Evolutionary conservation across 139 green algal genomes (phyloP), one percentile per base, ranked within the genome.

Genomic region (Auxenochlorella pyrenoidosa): DNA sequence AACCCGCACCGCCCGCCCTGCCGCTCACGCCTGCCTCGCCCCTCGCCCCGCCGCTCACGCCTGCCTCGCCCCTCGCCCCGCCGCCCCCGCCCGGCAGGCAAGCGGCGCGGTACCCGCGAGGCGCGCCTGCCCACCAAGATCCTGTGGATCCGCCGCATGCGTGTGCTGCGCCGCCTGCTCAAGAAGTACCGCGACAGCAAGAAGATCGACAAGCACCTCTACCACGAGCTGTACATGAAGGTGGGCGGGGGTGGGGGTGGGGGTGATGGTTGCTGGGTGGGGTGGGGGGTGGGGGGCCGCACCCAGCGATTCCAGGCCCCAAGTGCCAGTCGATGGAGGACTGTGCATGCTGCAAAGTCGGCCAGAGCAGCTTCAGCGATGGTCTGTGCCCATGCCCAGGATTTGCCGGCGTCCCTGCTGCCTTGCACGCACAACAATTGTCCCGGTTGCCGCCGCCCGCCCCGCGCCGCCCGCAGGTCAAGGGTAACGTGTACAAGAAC

Each of bases 401-500:
- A 19, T 54, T 54, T 6, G 72, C 72, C 2, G 63, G 26, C 65
- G 26, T 36, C 1, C 65, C 8, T 8, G 8, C 65, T 36, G 65
- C 26, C 34, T 32, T 72, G 8, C 8, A 24, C n/a, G n/a, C n/a
- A n/a, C n/a, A n/a, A n/a, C n/a, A n/a, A n/a, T n/a, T n/a, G n/a
- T n/a, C n/a, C n/a, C n/a, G n/a, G n/a, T n/a, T n/a, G n/a, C n/a
- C n/a, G n/a, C 41, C 26, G 16, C 28, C 41, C 13, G 18, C 16
- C 8, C 16, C 44, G 54, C 54, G 54, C 47, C 12, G 13, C 12
- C 59, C 88, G 82, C 94, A 97, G 94, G 95, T 98, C 44, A 99
- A 99, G 96, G 98, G 98, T 96, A 99, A 99, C 93, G 96, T 99
- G 90, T 99, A 96, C 96, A 99, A 99, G 97, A 99, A 99, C 96